phyloP scores from a whole-genome alignment of 2,329 filamentous ascomycete species.

The Metarhizium anisopliae region DNA sequence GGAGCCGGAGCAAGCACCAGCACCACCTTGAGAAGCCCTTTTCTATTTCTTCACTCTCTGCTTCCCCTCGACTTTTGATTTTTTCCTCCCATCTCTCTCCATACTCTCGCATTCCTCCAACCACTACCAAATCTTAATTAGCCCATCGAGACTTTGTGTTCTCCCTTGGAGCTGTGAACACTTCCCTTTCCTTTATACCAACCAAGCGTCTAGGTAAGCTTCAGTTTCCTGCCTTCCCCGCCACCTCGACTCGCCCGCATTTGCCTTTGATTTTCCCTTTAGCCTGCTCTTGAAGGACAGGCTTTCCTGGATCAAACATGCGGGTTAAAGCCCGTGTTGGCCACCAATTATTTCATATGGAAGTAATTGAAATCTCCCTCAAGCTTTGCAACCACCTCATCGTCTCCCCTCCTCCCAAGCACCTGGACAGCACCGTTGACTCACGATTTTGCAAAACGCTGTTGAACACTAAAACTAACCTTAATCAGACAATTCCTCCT shows the following conservation, averaged over 20 bases:
- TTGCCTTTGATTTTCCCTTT: background rate
- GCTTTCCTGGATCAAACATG: too few species aligned
- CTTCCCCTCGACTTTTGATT: constrained; percentile 13
- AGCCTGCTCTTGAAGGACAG: too few species aligned
- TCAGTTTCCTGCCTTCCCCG: background rate
- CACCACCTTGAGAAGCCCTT: constrained; percentile 20
- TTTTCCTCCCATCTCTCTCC: constrained; percentile 12
- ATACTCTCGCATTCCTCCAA: constrained; percentile 10
- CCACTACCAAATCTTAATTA: constrained; percentile 3
- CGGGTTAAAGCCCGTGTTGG: too few species aligned
- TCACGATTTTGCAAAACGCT: background rate
- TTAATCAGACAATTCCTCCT: constrained; percentile 12
- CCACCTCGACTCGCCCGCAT: background rate
- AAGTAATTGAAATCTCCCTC: background rate
- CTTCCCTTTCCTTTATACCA: constrained; percentile 9
- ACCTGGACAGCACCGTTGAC: background rate
- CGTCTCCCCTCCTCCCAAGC: background rate
- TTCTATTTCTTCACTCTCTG: constrained; percentile 23
- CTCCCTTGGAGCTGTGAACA: constrained; percentile 2
- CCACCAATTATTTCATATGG: too few species aligned
- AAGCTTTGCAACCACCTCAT: background rate
- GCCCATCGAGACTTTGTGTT: constrained; percentile 13
- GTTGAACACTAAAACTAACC: background rate
- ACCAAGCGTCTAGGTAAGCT: constrained; percentile 15
- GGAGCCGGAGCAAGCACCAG: constrained; percentile 12